Evolutionary conservation across 2,329 filamentous ascomycete genomes (phyloP).

Genomic region (Colletotrichum orbiculare): DNA sequence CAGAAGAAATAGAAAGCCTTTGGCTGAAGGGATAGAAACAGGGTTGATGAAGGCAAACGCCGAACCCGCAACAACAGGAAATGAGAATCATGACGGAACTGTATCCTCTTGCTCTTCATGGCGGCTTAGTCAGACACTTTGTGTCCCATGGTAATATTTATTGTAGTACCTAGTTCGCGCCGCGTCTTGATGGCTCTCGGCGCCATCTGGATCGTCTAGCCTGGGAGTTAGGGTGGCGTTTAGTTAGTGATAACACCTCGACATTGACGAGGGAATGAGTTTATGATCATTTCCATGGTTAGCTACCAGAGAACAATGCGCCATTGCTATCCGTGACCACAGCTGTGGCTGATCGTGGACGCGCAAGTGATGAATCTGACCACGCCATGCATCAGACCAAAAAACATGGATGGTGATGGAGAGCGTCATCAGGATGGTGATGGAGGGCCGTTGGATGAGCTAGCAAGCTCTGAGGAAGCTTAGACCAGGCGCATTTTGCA

Average conservation of each 20-base stretch:
- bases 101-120: too few species aligned
- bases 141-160: slow-evolving; percentile 3
- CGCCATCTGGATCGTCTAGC: neutral
- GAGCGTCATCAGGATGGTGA: slow-evolving; percentile 11
- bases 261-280: slow-evolving; percentile 4
- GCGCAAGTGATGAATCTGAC: neutral
- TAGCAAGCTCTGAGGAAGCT: slow-evolving; percentile 25
- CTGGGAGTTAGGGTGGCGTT: slow-evolving; percentile 13
- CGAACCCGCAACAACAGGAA: neutral
- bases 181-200: neutral
- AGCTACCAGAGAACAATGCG: too few species aligned
- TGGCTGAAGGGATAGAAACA: neutral
- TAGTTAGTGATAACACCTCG: slow-evolving; percentile 2
- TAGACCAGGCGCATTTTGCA: slow-evolving; percentile 11
- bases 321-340: neutral
- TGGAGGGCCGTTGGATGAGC: neutral
- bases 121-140: neutral
- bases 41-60: neutral
- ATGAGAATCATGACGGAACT: neutral
- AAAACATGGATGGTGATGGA: neutral
- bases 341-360: neutral
- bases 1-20: slow-evolving; percentile 26
- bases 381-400: neutral
- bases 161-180: neutral
- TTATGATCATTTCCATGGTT: slow-evolving; percentile 4